phyloP scores from a whole-genome alignment of 805 yeast species.

The Starmerella roubikii region DNA sequence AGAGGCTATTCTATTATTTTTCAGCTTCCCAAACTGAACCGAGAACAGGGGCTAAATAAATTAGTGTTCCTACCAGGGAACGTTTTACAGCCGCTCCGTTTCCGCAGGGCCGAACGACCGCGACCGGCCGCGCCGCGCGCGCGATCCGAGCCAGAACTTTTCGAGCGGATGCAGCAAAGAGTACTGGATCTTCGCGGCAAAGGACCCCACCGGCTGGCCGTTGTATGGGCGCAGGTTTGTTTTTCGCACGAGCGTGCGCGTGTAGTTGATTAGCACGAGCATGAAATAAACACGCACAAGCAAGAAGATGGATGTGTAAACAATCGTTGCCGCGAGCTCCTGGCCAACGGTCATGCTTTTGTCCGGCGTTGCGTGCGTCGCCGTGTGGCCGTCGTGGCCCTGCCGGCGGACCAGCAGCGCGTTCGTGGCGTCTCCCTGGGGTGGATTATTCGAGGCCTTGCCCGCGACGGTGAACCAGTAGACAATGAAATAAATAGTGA shows the following conservation, averaged over 20 bases:
- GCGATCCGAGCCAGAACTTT: conserved; percentile 26
- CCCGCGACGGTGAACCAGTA: conserved; percentile 49
- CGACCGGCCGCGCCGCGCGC: conserved; percentile 9
- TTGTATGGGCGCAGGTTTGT: conserved; percentile 27
- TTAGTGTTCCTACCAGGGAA: too few relatives aligned
- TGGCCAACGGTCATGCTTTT: conserved; percentile 23
- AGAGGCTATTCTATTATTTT: too few relatives aligned
- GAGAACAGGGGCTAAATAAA: too few relatives aligned
- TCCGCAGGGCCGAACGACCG: conserved; percentile 19
- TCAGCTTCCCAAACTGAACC: too few relatives aligned
- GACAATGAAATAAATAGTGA: conserved; percentile 58
- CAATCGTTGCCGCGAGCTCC: conserved; percentile 33
- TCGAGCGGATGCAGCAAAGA: conserved; percentile 22
- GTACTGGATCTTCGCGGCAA: conserved; percentile 23
- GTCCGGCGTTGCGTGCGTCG: conserved; percentile 2
- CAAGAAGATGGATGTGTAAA: conserved; percentile 36
- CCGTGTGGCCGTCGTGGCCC: not conserved
- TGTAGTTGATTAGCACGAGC: conserved; percentile 41
- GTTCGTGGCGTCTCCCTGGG: not conserved
- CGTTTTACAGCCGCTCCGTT: conserved; percentile 10
- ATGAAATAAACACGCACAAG: conserved; percentile 41
- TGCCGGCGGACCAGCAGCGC: not conserved
- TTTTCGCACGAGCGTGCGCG: conserved; percentile 38
- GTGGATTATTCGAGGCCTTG: conserved; percentile 15
- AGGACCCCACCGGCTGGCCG: conserved; percentile 25